These are phyloP conservation scores for Rhizoclosmatium sp. DNA, from an alignment of 192 early-diverging fungal species.

Conservation along the genomic window DNA sequence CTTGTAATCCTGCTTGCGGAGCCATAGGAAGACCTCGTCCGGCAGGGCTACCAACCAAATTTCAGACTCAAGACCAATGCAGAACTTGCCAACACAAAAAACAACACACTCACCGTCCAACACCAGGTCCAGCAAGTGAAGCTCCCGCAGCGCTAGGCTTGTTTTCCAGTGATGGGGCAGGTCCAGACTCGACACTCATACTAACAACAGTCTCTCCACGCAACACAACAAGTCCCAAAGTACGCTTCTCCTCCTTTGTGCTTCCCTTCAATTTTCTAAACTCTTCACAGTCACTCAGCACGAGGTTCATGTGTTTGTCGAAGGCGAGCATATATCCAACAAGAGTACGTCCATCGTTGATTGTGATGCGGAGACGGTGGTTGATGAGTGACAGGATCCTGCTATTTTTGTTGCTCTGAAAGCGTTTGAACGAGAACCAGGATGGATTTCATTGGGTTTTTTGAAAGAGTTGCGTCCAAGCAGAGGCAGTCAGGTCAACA, in stretches of 20 bases:
- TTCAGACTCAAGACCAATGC: too few relatives aligned
- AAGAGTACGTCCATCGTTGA: constrained; percentile 89
- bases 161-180: constrained; percentile 65
- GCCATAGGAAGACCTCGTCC: constrained; percentile 79
- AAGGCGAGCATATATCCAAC: constrained; percentile 99
- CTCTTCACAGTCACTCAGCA: constrained; percentile 97
- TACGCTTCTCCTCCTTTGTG: constrained; percentile 86
- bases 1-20: constrained; percentile 67
- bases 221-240: constrained; percentile 91
- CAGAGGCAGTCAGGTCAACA: background rate
- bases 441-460: background rate
- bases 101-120: constrained; percentile 51
- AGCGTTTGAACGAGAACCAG: background rate
- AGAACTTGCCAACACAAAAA: background rate
- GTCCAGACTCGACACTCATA: constrained; percentile 89
- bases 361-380: constrained; percentile 90
- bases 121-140: constrained; percentile 67
- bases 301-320: constrained; percentile 99
- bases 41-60: constrained; percentile 62
- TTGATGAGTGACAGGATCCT: constrained; percentile 96
- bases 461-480: background rate
- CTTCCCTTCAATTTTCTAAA: constrained; percentile 91
- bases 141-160: constrained; percentile 36
- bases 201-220: constrained; percentile 92
- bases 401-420: constrained; percentile 51